Base-by-base conservation (phyloP, 768 basidiomycete genomes). In the Leccinum rimulosum region DNA sequence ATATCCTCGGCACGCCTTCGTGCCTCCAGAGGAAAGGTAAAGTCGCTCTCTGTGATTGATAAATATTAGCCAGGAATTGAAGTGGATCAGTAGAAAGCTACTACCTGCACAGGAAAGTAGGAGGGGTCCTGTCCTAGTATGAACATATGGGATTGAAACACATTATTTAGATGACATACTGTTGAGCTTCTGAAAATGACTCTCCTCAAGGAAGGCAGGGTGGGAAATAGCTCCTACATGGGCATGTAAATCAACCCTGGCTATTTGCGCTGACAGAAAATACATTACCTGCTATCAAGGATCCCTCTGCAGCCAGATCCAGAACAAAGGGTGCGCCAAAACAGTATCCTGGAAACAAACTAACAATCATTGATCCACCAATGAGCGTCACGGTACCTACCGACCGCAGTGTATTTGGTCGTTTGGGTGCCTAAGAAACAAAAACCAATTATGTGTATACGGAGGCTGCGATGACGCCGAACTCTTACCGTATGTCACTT, bases 1-100 rank as follows among this genome's bases (percentile, higher is more conserved):
- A 86, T 80, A 50, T 83, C 82, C 58, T 86, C 84, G 0, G 83
- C 84, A 2, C 76, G 75, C 35, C 80, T 79, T 51, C 84, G 80
- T 5, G 77, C 76, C n/a, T 77, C 76, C 6, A 76, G 57, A 1
- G 82, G 76, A 74, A 86, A 86, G 1, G 82, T 76, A 7, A 73
- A 67, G 66, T 86, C 84, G 12, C 69, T 72, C 69, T 86, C 84
- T 81, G 66, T 52, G 54, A 1, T 28, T 19, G 43, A 35, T 12
- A 22, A 10, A 33, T 17, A n/a, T 59, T 50, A 52, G 40, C 10
- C n/a, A 11, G 45, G 17, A n/a, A 8, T 25, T 19, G 17, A 56
- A 50, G 55, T 19, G 6, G 15, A 25, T 35, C 33, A 45, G 31
- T 6, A 48, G 19, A 8, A 10, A 6, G 15, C 30, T 22, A n/a